These are phyloP conservation scores for Aspergillus affinis DNA, from an alignment of 495 filamentous ascomycete genomes.

Conservation along the genomic window DNA sequence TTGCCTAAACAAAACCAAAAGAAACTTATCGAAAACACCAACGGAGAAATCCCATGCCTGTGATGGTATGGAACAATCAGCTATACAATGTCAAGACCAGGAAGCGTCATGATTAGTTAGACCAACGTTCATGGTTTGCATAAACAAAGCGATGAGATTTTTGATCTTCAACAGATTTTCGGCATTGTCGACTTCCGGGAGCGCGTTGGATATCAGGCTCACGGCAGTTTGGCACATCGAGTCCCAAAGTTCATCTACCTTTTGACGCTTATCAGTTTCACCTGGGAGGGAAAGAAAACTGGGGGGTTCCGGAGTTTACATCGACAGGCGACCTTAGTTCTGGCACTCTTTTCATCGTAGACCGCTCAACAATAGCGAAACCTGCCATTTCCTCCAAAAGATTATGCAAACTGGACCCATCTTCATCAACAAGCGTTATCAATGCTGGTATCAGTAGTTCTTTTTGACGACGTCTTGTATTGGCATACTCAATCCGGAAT, in stretches of 20 bases:
- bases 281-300: background rate
- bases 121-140: slow-evolving; percentile 86
- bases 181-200: slow-evolving; percentile 76
- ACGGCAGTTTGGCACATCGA: slow-evolving; percentile 93
- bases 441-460: slow-evolving; percentile 78
- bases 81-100: background rate
- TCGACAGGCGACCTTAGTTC: slow-evolving; percentile 80
- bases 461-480: slow-evolving; percentile 85
- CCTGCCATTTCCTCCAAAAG: slow-evolving; percentile 91
- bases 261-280: slow-evolving; percentile 6
- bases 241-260: slow-evolving; percentile 97
- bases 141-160: slow-evolving; percentile 87
- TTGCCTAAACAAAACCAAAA: slow-evolving; percentile 84
- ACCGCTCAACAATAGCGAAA: slow-evolving; percentile 94
- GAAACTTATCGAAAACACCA: slow-evolving; percentile 73
- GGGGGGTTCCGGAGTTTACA: slow-evolving; percentile 42
- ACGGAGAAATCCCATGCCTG: slow-evolving; percentile 89
- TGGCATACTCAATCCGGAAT: slow-evolving; percentile 86
- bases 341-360: slow-evolving; percentile 83
- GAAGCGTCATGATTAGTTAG: slow-evolving; percentile 29
- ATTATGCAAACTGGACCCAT: slow-evolving; percentile 76
- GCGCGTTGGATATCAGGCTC: slow-evolving; percentile 70
- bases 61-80: slow-evolving; percentile 11
- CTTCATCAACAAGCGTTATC: slow-evolving; percentile 68
- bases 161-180: slow-evolving; percentile 89